Evolutionary conservation across 352 stramenopile species (phyloP).

Genomic region (Phytophthora tubulina): DNA sequence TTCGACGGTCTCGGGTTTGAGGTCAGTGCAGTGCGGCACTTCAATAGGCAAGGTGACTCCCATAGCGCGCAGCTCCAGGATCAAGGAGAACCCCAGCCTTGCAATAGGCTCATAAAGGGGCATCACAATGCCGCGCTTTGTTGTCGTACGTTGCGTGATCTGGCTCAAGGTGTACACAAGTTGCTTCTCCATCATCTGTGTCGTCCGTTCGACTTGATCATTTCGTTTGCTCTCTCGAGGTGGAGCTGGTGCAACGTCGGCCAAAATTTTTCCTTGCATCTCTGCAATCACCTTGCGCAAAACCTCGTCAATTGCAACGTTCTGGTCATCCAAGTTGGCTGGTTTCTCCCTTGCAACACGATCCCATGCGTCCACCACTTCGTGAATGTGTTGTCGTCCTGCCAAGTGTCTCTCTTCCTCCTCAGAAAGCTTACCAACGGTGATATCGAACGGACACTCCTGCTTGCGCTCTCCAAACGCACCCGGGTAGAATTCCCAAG

Average conservation of each 20-base stretch:
- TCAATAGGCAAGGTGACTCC: conserved; percentile 59
- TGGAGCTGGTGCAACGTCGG: conserved; percentile 21
- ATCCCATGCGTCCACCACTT: conserved; percentile 41
- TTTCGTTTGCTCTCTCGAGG: conserved; percentile 27
- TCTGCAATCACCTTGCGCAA: conserved; percentile 32
- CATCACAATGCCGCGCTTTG: conserved; percentile 62
- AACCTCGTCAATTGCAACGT: conserved; percentile 36
- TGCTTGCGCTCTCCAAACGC: conserved; percentile 42
- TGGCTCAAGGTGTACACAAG: conserved; percentile 49
- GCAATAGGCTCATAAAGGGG: conserved; percentile 59
- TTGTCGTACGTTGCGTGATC: conserved; percentile 35
- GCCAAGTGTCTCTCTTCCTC: conserved; percentile 43
- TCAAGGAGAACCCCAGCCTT: conserved; percentile 53
- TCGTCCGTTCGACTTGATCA: conserved; percentile 24
- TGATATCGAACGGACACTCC: conserved; percentile 59
- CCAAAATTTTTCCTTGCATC: conserved; percentile 21
- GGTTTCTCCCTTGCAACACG: conserved; percentile 36
- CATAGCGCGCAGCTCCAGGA: conserved; percentile 57
- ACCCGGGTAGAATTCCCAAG: conserved; percentile 48
- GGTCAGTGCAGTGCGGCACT: conserved; percentile 62
- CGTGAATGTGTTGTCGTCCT: conserved; percentile 47
- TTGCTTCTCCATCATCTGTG: conserved; percentile 43
- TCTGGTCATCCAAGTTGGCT: conserved; percentile 37
- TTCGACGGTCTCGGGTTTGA: conserved; percentile 48
- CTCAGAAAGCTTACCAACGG: conserved; percentile 37